phyloP scores from a whole-genome alignment of 495 filamentous ascomycete species.

The Achaetomiella virescens region DNA sequence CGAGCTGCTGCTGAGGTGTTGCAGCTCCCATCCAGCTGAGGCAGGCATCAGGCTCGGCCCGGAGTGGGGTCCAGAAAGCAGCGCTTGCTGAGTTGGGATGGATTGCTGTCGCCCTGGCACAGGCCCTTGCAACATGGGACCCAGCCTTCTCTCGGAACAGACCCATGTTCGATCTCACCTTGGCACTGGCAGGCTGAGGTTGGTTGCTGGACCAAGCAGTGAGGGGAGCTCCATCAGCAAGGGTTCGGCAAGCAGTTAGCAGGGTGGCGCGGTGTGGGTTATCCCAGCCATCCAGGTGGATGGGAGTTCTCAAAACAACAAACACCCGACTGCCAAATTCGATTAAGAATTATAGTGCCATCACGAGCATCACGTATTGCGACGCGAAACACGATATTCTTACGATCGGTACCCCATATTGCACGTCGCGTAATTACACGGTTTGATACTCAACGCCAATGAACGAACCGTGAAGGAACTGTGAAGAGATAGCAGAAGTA shows the following conservation, averaged over 20 bases:
- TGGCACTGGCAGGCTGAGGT: not conserved
- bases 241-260: not conserved
- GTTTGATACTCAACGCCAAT: conserved; percentile 13
- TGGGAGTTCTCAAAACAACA: conserved; percentile 6
- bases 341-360: not conserved
- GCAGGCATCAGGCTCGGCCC: conserved; percentile 7
- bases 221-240: not conserved
- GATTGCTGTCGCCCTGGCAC: not conserved
- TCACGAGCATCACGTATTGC: not conserved
- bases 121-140: not conserved
- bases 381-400: conserved; percentile 1
- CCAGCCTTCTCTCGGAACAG: not conserved
- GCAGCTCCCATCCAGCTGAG: conserved; percentile 9
- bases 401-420: not conserved
- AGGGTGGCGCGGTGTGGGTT: not conserved
- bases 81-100: conserved; percentile 4
- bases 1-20: not conserved
- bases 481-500: not conserved
- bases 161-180: not conserved
- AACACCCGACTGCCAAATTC: conserved; percentile 1
- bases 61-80: conserved; percentile 1
- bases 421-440: conserved; percentile 11
- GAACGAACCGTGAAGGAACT: conserved; percentile 19
- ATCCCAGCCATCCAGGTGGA: not conserved
- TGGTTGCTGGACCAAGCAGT: not conserved